Base-by-base conservation (phyloP, 1,139 yeast genomes). In the Kurtzmaniella quercitrusa region DNA sequence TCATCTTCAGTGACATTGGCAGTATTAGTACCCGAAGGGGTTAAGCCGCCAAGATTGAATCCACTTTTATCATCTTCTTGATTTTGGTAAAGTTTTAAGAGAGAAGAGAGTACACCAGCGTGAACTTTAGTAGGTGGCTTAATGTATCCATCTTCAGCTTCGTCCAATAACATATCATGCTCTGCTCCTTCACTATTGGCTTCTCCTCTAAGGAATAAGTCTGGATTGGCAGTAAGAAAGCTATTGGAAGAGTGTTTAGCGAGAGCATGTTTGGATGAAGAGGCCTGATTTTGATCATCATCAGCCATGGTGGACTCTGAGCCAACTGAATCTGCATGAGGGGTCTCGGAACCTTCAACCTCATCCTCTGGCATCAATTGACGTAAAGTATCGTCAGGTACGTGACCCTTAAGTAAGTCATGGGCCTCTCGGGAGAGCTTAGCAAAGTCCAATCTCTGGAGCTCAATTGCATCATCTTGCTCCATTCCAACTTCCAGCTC, bases 211-310 rank as follows among this genome's bases (percentile, higher is more conserved):
- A 69, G 49, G 43, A 60, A 68, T 33, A 62, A 48, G 39, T 73
- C 78, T 1, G 81, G 80, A 46, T 76, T 75, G 3, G 79, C 78
- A 2, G 76, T 72, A 46, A 64, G 68, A 46, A 71, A 64, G 12
- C 50, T 55, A 15, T 43, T 14, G 31, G 27, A 19, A 12, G 38
- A 12, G 18, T 14, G 9, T 31, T 14, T 31, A 4, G 16, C 10
- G 5, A 14, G 11, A 14, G 36, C 18, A 14, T 31, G 12, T 14
- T 14, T 16, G 14, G 36, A 14, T 6, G 36, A 31, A 10, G 33
- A 6, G 8, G 12, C 36, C 14, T 31, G 11, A 6, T 31, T 41
- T 14, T 44, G 37, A 15, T 42, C 39, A 37, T 44, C 37, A 7
- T 16, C 37, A 3, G 18, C 37, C n/a, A 25, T 27, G 15, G 34